Percentiles rank a stretch among this genome's conserved stretches.
Conservation (phyloP, 2,329 filamentous ascomycete genomes). For the Neodidymelliopsis sp. region DNA sequence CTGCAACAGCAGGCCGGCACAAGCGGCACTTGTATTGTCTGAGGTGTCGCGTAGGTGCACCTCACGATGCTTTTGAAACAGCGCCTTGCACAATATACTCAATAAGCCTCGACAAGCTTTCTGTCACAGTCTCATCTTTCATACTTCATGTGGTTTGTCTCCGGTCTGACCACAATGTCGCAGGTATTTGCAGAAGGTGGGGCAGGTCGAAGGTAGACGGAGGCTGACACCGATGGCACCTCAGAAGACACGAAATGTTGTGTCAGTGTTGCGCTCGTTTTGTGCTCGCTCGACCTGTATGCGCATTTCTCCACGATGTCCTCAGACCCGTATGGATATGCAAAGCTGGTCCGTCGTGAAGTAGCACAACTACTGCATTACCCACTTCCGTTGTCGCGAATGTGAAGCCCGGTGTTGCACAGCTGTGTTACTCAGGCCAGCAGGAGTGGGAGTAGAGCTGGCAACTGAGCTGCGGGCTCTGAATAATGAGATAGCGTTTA, state of each 20-base stretch:
- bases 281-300: background rate
- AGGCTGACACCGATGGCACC: conserved; percentile 2
- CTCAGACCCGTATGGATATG: too few species aligned
- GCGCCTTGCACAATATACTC: background rate
- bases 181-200: background rate
- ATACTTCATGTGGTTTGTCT: conserved; percentile 11
- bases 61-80: conserved; percentile 12
- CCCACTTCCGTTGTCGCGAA: too few species aligned
- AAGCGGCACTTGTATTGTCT: conserved; percentile 3
- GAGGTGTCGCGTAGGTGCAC: conserved; percentile 7
- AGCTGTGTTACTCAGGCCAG: too few species aligned
- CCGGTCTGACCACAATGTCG: background rate
- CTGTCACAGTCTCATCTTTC: conserved; percentile 11
- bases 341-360: too few species aligned
- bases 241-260: background rate
- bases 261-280: background rate
- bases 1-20: background rate
- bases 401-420: too few species aligned
- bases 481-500: too few species aligned
- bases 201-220: background rate
- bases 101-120: conserved; percentile 17
- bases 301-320: too few species aligned
- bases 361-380: too few species aligned
- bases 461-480: too few species aligned
- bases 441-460: too few species aligned